phyloP scores from a whole-genome alignment of 371 early-diverging fungal genomes.

The Mucor velutinosus region DNA sequence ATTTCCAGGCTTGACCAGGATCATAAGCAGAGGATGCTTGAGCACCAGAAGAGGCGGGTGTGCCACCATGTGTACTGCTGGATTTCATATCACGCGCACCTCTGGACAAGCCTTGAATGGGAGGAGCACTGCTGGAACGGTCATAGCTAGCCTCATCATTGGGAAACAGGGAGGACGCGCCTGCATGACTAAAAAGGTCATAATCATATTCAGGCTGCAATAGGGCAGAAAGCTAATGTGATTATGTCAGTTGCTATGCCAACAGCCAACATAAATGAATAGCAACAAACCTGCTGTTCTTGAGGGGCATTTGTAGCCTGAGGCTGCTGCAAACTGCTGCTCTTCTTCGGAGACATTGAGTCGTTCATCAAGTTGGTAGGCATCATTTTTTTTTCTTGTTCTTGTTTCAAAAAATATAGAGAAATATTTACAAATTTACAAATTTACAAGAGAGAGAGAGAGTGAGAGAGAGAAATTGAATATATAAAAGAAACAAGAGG shows the following conservation, averaged over 20 bases:
- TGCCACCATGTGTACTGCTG: not conserved
- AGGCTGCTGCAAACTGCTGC: slow-evolving; percentile 8
- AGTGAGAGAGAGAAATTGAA: not conserved
- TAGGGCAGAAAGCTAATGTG: slow-evolving; percentile 9
- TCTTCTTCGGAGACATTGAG: slow-evolving; percentile 12
- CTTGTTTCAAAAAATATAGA: slow-evolving; percentile 7
- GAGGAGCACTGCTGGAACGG: slow-evolving; percentile 13
- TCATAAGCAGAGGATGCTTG: slow-evolving; percentile 10
- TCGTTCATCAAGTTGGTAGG: slow-evolving; percentile 12
- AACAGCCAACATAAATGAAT: not conserved
- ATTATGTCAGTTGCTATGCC: not conserved
- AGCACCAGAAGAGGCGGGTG: not conserved
- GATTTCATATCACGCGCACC: slow-evolving; percentile 14
- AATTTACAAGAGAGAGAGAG: slow-evolving; percentile 9
- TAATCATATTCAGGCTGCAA: slow-evolving; percentile 18
- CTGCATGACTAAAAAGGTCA: slow-evolving; percentile 12
- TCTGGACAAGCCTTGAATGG: slow-evolving; percentile 13
- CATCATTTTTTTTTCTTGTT: slow-evolving; percentile 16
- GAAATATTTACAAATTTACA: slow-evolving; percentile 19
- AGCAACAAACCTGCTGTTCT: slow-evolving; percentile 14
- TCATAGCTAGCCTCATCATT: slow-evolving; percentile 1
- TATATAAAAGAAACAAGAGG: not conserved
- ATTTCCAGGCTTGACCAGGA: slow-evolving; percentile 15
- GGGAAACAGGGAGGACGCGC: slow-evolving; percentile 20
- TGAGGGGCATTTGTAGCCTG: slow-evolving; percentile 13